Conservation (phyloP, 345 rosid species). For the Populus davidiana region DNA sequence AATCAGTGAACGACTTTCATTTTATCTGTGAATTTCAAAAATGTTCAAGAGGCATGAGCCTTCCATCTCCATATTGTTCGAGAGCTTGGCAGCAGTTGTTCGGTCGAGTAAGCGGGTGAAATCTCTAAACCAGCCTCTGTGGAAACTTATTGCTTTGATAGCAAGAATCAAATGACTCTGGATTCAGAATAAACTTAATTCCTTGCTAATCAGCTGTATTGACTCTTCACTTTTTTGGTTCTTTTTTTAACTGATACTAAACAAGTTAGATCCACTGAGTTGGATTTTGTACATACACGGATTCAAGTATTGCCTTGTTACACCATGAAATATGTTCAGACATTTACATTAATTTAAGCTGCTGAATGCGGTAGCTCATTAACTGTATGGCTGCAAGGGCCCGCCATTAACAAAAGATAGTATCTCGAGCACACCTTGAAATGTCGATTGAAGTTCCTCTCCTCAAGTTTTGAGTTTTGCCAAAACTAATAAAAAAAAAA, state of each 20-base stretch:
- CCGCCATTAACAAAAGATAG: too few species aligned
- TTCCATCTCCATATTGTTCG: background rate
- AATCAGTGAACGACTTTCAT: background rate
- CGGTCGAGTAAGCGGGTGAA: background rate
- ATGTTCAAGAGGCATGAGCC: background rate
- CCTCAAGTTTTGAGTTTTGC: too few species aligned
- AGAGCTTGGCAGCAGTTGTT: background rate
- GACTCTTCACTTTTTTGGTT: background rate
- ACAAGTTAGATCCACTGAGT: background rate
- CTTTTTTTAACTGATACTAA: too few species aligned
- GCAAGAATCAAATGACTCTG: background rate
- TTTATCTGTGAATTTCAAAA: background rate
- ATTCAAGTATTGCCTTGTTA: too few species aligned
- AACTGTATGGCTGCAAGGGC: too few species aligned
- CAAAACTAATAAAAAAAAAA: background rate
- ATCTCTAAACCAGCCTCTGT: background rate
- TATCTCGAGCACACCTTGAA: too few species aligned
- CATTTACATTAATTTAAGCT: too few species aligned
- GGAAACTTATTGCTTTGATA: background rate
- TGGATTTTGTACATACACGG: background rate
- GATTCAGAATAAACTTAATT: background rate
- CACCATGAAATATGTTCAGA: too few species aligned
- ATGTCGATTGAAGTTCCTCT: too few species aligned
- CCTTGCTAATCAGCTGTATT: background rate
- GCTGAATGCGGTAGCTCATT: too few species aligned